phyloP scores from a whole-genome alignment of 1,284 basidiomycete genomes.

The Leccinum huronense region DNA sequence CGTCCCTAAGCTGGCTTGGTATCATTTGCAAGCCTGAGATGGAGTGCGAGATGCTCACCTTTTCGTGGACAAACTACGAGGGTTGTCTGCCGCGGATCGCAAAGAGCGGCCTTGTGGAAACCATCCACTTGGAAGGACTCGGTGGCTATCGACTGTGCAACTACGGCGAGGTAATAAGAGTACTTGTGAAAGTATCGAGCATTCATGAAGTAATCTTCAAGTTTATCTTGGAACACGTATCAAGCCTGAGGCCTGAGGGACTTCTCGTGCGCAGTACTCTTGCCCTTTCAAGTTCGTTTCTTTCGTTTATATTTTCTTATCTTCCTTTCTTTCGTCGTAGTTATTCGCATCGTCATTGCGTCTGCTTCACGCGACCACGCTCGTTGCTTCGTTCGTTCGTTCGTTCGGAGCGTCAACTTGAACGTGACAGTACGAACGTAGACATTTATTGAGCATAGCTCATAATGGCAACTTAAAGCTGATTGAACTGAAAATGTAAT shows the following conservation, averaged over 20 bases:
- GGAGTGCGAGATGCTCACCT: constrained; percentile 41
- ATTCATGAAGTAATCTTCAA: constrained; percentile 71
- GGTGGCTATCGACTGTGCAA: constrained; percentile 65
- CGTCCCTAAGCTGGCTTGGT: constrained; percentile 41
- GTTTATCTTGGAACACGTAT: constrained; percentile 85
- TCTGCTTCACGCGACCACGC: no score
- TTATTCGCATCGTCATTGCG: no score
- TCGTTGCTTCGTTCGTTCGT: no score
- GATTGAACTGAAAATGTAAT: no score
- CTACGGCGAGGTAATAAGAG: constrained; percentile 83
- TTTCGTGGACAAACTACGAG: constrained; percentile 59
- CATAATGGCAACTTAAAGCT: no score
- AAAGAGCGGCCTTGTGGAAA: constrained; percentile 57
- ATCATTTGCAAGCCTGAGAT: constrained; percentile 18
- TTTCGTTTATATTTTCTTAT: no score
- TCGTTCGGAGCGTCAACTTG: no score
- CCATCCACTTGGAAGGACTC: constrained; percentile 51
- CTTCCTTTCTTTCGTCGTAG: no score
- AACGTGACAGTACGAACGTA: no score
- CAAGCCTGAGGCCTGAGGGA: not conserved
- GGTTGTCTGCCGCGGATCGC: constrained; percentile 68
- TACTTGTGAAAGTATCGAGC: constrained; percentile 92
- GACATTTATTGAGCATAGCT: no score
- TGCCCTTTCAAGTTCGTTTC: no score
- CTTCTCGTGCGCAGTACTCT: no score